Base-by-base conservation (phyloP, 768 basidiomycete species). In the Phlebiopsis gigantea region DNA sequence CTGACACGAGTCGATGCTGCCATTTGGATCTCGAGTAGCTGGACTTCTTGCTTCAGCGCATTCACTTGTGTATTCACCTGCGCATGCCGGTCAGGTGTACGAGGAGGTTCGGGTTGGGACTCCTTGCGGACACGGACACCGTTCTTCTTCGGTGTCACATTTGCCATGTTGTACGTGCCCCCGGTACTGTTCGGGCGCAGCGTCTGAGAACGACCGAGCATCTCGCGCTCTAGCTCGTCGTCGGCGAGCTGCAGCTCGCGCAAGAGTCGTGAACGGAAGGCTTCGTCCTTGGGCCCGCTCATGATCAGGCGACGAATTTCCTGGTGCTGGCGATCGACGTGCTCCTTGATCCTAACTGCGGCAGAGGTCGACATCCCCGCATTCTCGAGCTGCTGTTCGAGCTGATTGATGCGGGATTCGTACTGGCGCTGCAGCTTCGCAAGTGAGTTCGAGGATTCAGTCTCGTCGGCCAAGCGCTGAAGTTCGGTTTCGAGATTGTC, bases 261-360 rank as follows among this genome's bases (percentile, higher is more conserved):
- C 22, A 89, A 71, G 5, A 90, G 70, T 17, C 80, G 78, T 21
- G 77, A 72, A 49, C 85, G 82, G 75, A 89, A 84, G 4, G 76
- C 72, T 30, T 79, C 78, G 58, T 88, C 87, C 34, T 77, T 75
- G 8, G 84, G 79, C 10, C 76, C 77, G 49, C 74, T 74, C 71
- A 80, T 74, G 53, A 89, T 79, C 22, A 88, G 73, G n/a, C 80
- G 75, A 4, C 86, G 81, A 42, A 90, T 79, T 59, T 90, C 87
- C n/a, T 79, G 78, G 64, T 88, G 87, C 53, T 88, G 86, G 15
- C 77, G 78, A 61, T 83, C 82, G 28, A 88, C 78, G 46, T 78
- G 81, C 34, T 82, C 81, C 61, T 77, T 80, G 62, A 88, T 83
- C 60, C 76, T 78, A 2, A 77, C 69, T 2, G 79, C 78, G 25